These are phyloP conservation scores for Diaporthe vexans DNA, from an alignment of 2,329 filamentous ascomycete genomes.

Conservation along the genomic window DNA sequence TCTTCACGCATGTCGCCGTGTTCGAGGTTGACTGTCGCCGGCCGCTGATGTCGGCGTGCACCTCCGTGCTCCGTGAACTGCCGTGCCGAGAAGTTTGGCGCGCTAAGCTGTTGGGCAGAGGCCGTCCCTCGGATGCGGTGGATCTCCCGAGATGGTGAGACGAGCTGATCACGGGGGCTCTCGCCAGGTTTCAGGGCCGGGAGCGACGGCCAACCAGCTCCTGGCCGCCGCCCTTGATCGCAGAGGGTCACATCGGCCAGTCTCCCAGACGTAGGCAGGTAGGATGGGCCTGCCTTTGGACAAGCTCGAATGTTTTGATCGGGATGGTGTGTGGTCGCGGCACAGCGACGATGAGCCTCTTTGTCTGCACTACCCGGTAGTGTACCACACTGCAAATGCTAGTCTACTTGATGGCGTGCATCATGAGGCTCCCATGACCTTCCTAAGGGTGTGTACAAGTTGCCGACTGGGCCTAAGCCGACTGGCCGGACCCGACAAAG, in stretches of 20 bases:
- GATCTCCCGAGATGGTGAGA: constrained; percentile 24
- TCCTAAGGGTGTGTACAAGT: neutral
- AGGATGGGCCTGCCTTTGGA: neutral
- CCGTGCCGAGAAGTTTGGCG: constrained; percentile 4
- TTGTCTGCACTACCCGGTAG: constrained; percentile 17
- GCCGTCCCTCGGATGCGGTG: constrained; percentile 8
- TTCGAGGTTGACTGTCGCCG: neutral
- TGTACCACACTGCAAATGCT: constrained; percentile 18
- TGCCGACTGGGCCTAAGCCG: neutral
- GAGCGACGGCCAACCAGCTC: constrained; percentile 1
- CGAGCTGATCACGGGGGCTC: neutral
- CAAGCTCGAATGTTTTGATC: neutral
- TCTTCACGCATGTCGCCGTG: too few species aligned
- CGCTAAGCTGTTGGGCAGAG: neutral
- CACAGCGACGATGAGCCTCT: neutral
- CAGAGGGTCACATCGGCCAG: constrained; percentile 17
- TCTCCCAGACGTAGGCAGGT: neutral
- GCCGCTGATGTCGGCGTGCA: neutral
- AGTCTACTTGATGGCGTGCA: constrained; percentile 2
- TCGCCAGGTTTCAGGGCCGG: constrained; percentile 26
- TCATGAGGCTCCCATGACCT: constrained; percentile 33
- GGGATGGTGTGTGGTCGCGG: neutral
- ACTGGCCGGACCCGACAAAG: neutral
- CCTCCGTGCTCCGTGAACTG: constrained; percentile 4
- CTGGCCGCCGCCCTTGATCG: too few species aligned